Percentiles rank a stretch among this genome's conserved stretches.
Conservation (phyloP, 2,329 filamentous ascomycete genomes). For the Aspergillus calidoustus region DNA sequence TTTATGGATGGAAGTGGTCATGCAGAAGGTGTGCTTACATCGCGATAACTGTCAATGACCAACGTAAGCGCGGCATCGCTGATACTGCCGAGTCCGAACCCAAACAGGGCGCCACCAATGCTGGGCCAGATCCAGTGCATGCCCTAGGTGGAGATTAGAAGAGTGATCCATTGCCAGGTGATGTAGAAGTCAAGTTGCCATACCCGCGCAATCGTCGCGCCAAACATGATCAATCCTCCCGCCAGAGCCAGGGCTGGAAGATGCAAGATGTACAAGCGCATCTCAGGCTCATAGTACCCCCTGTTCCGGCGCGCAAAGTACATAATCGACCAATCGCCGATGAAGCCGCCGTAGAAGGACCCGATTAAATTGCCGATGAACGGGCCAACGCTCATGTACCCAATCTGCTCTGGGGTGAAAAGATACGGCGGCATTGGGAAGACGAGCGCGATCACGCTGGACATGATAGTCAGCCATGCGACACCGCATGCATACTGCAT, state of each 20-base stretch:
- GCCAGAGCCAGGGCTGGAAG: conserved; percentile 20
- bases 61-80: not conserved
- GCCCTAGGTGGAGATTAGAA: not conserved
- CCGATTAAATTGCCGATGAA: conserved; percentile 41
- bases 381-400: conserved; percentile 45
- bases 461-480: conserved; percentile 45
- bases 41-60: not conserved
- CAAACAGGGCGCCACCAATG: conserved; percentile 1
- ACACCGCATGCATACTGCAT: conserved; percentile 46
- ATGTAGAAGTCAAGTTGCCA: not conserved
- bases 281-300: conserved; percentile 52
- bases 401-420: conserved; percentile 43
- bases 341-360: not conserved
- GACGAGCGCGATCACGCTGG: conserved; percentile 40
- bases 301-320: conserved; percentile 41
- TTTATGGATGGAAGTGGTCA: not conserved
- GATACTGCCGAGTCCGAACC: not conserved
- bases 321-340: conserved; percentile 45
- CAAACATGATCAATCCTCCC: conserved; percentile 32
- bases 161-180: no score
- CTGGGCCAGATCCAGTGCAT: not conserved
- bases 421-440: conserved; percentile 48
- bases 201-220: conserved; percentile 5
- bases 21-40: not conserved
- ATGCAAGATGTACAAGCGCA: conserved; percentile 42